Base-by-base conservation (phyloP, 768 basidiomycete genomes). In the Mycena alexandri region DNA sequence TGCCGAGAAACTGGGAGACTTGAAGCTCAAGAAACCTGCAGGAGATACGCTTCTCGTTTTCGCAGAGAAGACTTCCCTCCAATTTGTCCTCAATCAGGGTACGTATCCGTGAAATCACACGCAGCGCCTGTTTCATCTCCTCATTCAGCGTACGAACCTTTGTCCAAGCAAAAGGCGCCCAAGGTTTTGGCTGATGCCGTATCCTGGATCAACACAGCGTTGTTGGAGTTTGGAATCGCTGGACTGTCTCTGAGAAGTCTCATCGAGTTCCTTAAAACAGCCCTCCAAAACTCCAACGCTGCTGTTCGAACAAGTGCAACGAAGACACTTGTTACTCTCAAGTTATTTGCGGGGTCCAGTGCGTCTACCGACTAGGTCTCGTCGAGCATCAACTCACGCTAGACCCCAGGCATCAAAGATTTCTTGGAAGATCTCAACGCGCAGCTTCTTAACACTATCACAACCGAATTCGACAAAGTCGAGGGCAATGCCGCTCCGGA, bases 1-100 rank as follows among this genome's bases (percentile, higher is more conserved):
- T 24, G 89, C 89, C 43, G 98, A 99, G 79, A 99, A 99, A 79
- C 82, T 99, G 52, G 98, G 98, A 22, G 98, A 99, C 75, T 81
- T 93, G 80, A 99, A 99, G 76, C 80, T 99, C 65, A 99, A 98
- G 84, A 99, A 98, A 77, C 93, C 96, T 6, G 94, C 96, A 22
- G 93, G 94, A 22, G 98, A 99, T 51, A 85, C 93, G 0, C 80
- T 99, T n/a, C 74, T 88, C 2, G 74, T 86, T 0, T 97, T 95
- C 74, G 90, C 95, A 0, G 98, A 99, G 79, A 96, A 91, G 79
- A 95, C 94, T 0, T 98, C 95, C 5, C 80, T 99, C 52, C 95
- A 97, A 65, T 99, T 99, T 75, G 93, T 99, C 21, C 86, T 99
- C 3, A 88, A 87, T 65, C 96, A 97, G 85, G 93, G 98, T 96